A percentile compares a stretch with the other conserved stretches of the same genome.
phyloP scores from a whole-genome alignment of 1,284 basidiomycete genomes.

The Malassezia yamatoensis region DNA sequence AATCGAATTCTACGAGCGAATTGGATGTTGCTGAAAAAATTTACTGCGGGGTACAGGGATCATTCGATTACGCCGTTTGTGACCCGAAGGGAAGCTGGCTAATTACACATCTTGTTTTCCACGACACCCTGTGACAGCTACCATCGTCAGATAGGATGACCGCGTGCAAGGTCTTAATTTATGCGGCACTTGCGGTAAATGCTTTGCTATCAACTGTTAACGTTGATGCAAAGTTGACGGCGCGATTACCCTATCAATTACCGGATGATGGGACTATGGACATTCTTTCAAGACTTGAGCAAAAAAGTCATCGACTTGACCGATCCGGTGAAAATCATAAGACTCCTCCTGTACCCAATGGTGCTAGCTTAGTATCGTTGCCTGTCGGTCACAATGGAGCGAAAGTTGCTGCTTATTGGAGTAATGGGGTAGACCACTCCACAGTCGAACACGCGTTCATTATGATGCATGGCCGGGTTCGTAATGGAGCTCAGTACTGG shows the following conservation, averaged over 20 bases:
- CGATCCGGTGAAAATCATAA: slow-evolving; percentile 20
- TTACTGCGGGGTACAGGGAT: too few relatives aligned
- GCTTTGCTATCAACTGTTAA: too few relatives aligned
- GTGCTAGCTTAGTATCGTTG: slow-evolving; percentile 23
- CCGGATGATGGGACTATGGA: neutral
- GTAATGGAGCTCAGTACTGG: slow-evolving; percentile 36
- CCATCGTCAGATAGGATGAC: too few relatives aligned
- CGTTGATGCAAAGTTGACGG: too few relatives aligned
- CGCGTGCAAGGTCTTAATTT: neutral
- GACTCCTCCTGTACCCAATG: slow-evolving; percentile 21
- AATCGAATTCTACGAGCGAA: too few relatives aligned
- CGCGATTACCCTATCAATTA: too few relatives aligned
- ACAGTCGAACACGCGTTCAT: slow-evolving; percentile 33
- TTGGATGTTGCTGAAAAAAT: too few relatives aligned
- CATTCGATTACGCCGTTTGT: too few relatives aligned
- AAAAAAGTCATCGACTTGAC: neutral
- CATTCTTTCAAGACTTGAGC: slow-evolving; percentile 1
- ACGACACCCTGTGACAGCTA: too few relatives aligned
- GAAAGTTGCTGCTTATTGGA: slow-evolving; percentile 31
- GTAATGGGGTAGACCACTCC: slow-evolving; percentile 15
- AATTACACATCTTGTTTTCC: too few relatives aligned
- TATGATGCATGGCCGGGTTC: slow-evolving; percentile 42
- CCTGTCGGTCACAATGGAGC: slow-evolving; percentile 19
- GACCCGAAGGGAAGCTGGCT: too few relatives aligned
- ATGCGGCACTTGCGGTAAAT: neutral